Base-by-base conservation (phyloP, 2,329 filamentous ascomycete species). In the Paecilomyces variotii region DNA sequence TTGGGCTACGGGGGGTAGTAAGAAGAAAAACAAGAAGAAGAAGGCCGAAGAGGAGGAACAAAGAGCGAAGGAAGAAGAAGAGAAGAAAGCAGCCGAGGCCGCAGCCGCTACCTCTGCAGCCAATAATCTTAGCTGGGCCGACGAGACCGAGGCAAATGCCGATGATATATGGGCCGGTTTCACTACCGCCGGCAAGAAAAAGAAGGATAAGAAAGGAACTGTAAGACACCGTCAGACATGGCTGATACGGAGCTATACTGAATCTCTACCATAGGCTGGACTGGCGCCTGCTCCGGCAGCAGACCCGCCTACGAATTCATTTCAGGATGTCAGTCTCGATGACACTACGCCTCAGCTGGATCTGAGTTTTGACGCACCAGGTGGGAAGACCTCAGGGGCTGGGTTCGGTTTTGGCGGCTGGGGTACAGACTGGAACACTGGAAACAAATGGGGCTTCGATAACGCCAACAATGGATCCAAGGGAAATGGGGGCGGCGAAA, bases 251-350 rank as follows among this genome's bases (percentile, higher is more conserved):
- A 56, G 32, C 49, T 55, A 28, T 57, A 52, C 39, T 60, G 19
- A 56, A 45, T 49, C n/a, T 50, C 57, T 19, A 35, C 49, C 39
- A 26, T 50, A 71, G 66, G 68, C 64, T 27, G 74, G 71, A 50
- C 66, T 72, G 39, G 63, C 67, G 4, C 63, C 75, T 53, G 68
- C 70, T n/a, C 64, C 65, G 25, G 69, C 68, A 30, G 68, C 67
- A 4, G 73, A 75, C 24, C 68, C 72, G 26, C 67, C 76, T 11
- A 64, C 73, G 51, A 81, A 82, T 58, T 74, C 80, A n/a, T 89
- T 90, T 64, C 80, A 88, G 52, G 86, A 90, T 28, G 84, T 91
- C 63, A 88, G 84, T 65, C 72, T 90, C 27, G 82, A 86, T 63
- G 85, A 87, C 58, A 68, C 74, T 27, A 79, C 76, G n/a, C 82